Evolutionary conservation across 345 rosid species (phyloP).

Genomic region (Zanthoxylum bungeanum): DNA sequence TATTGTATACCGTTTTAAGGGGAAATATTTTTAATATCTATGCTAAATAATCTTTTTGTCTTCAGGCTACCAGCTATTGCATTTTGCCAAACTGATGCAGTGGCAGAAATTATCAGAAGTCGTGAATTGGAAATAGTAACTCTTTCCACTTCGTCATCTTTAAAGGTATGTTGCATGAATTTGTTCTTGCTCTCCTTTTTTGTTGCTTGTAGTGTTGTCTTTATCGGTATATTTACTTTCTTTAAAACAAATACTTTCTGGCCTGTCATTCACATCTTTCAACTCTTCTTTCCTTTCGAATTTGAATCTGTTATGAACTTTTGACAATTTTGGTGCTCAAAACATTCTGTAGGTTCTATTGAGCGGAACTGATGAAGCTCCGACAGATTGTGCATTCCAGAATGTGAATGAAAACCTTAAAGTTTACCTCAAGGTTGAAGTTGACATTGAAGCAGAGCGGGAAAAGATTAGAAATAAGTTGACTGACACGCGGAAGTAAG

Average conservation of each 20-base stretch:
- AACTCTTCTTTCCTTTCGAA: too few relatives aligned
- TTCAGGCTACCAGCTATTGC: slow-evolving; percentile 85
- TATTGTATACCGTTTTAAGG: too few relatives aligned
- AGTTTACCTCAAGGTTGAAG: slow-evolving; percentile 75
- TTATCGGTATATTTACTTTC: not conserved
- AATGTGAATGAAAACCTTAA: slow-evolving; percentile 77
- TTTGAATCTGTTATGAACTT: too few relatives aligned
- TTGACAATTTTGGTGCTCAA: not conserved
- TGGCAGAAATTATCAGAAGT: slow-evolving; percentile 45
- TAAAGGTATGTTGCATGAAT: slow-evolving; percentile 66
- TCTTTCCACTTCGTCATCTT: slow-evolving; percentile 69
- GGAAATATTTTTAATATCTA: not conserved
- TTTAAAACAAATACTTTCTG: not conserved
- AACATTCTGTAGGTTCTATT: slow-evolving; percentile 52
- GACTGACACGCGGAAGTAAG: slow-evolving; percentile 67
- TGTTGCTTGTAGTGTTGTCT: too few relatives aligned
- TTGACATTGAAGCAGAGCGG: slow-evolving; percentile 57
- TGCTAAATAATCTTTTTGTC: not conserved
- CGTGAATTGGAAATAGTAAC: slow-evolving; percentile 74
- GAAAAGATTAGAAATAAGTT: slow-evolving; percentile 67
- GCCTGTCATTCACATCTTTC: too few relatives aligned
- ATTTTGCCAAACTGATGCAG: slow-evolving; percentile 60
- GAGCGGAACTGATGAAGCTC: slow-evolving; percentile 64
- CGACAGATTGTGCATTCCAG: slow-evolving; percentile 71
- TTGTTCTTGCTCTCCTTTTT: too few relatives aligned